These are phyloP conservation scores for Hemisphaericaspora nanyangensis DNA, from an alignment of 805 yeast species.

Conservation along the genomic window DNA sequence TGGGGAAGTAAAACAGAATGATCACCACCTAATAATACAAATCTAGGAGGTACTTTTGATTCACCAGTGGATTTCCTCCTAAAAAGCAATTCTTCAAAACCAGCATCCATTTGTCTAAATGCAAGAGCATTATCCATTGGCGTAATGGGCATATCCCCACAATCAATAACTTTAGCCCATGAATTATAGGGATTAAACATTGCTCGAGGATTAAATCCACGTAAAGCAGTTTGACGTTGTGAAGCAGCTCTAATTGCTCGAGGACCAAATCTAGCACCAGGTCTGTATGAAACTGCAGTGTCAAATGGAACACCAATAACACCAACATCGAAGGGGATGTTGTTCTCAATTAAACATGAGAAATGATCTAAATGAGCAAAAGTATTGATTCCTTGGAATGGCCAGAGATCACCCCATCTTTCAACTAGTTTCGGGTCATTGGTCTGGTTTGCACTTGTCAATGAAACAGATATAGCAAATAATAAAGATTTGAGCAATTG, in stretches of 20 bases:
- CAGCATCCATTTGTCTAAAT: slow-evolving; percentile 50
- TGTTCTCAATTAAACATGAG: slow-evolving; percentile 51
- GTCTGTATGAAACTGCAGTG: slow-evolving; percentile 72
- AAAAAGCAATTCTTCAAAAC: slow-evolving; percentile 53
- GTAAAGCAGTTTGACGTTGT: slow-evolving; percentile 61
- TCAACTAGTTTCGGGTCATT: slow-evolving; percentile 41
- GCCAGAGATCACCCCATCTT: slow-evolving; percentile 75
- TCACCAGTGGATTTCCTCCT: slow-evolving; percentile 24
- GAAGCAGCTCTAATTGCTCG: slow-evolving; percentile 64
- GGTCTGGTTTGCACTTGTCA: not conserved
- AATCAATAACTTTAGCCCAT: slow-evolving; percentile 50
- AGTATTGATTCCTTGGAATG: slow-evolving; percentile 61
- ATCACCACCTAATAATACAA: slow-evolving; percentile 78
- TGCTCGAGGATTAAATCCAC: slow-evolving; percentile 71
- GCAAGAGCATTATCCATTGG: slow-evolving; percentile 58
- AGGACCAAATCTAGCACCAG: slow-evolving; percentile 86
- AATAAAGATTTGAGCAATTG: not conserved
- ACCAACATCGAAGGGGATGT: slow-evolving; percentile 59
- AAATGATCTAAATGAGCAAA: slow-evolving; percentile 71
- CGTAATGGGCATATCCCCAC: slow-evolving; percentile 56
- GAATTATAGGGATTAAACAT: slow-evolving; percentile 47
- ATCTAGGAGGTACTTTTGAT: slow-evolving; percentile 47
- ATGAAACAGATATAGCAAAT: not conserved
- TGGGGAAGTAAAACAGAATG: slow-evolving; percentile 75
- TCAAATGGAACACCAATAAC: slow-evolving; percentile 80